phyloP scores from a whole-genome alignment of 768 basidiomycete species.

The Phylloporus arenicola region DNA sequence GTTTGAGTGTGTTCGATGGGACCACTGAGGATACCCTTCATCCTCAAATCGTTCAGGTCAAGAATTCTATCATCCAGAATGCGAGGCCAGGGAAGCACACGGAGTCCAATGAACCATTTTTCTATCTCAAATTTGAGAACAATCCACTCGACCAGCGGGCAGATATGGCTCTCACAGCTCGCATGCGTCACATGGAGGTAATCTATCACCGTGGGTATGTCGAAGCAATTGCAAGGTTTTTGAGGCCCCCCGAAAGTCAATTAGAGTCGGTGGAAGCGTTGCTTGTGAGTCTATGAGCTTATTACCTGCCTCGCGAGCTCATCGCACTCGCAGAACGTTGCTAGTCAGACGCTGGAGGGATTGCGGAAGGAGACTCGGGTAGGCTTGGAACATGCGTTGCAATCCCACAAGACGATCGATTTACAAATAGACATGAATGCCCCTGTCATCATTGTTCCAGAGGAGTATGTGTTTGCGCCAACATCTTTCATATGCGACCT shows the following conservation, averaged over 20 bases:
- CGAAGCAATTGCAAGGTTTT: slow-evolving; percentile 86
- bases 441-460: slow-evolving; percentile 94
- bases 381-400: slow-evolving; percentile 88
- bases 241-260: slow-evolving; percentile 91
- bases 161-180: slow-evolving; percentile 83
- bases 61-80: slow-evolving; percentile 33
- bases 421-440: slow-evolving; percentile 96
- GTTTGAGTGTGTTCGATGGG: slow-evolving; percentile 87
- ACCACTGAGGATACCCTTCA: slow-evolving; percentile 76
- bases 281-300: slow-evolving; percentile 46
- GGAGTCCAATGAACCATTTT: slow-evolving; percentile 57
- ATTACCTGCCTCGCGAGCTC: background rate
- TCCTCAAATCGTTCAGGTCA: slow-evolving; percentile 86
- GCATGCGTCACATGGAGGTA: slow-evolving; percentile 94
- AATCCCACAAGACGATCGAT: slow-evolving; percentile 92
- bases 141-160: slow-evolving; percentile 89
- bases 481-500: slow-evolving; percentile 15
- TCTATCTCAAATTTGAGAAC: slow-evolving; percentile 86
- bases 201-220: slow-evolving; percentile 94
- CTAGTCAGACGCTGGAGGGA: slow-evolving; percentile 90
- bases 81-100: slow-evolving; percentile 32
- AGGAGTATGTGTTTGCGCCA: slow-evolving; percentile 52
- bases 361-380: slow-evolving; percentile 90
- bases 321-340: slow-evolving; percentile 57
- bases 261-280: slow-evolving; percentile 93